Evolutionary conservation across 805 yeast species (phyloP), one percentile per base, ranked within the genome.

Genomic region (Debaryomyces tyrocola): DNA sequence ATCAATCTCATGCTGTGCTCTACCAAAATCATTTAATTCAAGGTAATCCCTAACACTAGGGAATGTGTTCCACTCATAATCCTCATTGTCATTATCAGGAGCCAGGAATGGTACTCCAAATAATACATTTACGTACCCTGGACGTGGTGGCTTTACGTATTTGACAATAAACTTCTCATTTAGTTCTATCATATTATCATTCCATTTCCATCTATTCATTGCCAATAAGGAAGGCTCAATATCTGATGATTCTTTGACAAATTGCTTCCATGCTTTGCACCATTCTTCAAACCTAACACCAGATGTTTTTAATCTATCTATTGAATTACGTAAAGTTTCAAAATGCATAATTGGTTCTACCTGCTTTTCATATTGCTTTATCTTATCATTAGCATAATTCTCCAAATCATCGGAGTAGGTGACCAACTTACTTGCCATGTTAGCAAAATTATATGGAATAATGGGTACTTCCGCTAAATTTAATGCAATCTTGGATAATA

Each of bases 151-250:
- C 1, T 79, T 55, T 1, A 80, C 80, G 6, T 66, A 68, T 1
- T 70, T 60, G 6, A 70, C 60, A 8, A 84, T 58, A 51, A 87
- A 77, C 15, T 71, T 62, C 51, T 77, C 78, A 51, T 83, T 85
- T 47, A 87, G 71, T 12, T 67, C 62, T 3, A 79, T 63, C 56
- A 89, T 64, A 49, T 81, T 80, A n/a, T 81, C 75, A 63, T 91
- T 91, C 88, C 94, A 87, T 46, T 80, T 81, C 85, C 88, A 80
- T 56, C 98, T 74, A 51, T 80, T 83, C 39, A 84, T 82, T 0
- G 91, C 77, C 34, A 88, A 67, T 46, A 85, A 60, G 1, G 90
- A 80, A 1, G 96, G 90, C 60, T 91, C 96, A 3, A 82, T 57
- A 2, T 86, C 91, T 4, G 77, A 60, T 1, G 68, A 51, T 6